phyloP scores from a whole-genome alignment of 306 rosid species.

The Crotalaria pallida region DNA sequence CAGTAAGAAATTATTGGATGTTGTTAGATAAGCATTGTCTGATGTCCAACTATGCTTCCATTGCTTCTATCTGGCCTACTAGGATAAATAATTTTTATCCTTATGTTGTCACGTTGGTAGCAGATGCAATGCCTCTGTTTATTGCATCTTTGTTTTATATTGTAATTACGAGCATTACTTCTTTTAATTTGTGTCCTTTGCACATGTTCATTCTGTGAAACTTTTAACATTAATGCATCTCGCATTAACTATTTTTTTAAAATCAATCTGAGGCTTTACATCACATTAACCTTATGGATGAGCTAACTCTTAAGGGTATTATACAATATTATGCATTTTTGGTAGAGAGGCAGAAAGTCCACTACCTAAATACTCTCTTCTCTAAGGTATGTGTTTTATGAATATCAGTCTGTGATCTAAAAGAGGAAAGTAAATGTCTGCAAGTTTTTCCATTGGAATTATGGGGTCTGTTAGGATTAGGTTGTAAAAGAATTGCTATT shows the following conservation, averaged over 20 bases:
- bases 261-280: not conserved
- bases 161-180: not conserved
- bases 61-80: not conserved
- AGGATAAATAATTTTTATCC: not conserved
- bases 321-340: constrained; percentile 95
- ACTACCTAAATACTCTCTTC: constrained; percentile 97
- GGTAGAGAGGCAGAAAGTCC: constrained; percentile 97
- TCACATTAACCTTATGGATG: constrained; percentile 91
- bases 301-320: constrained; percentile 95
- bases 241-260: not conserved
- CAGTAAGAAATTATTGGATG: not conserved
- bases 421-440: not conserved
- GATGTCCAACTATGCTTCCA: not conserved
- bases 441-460: not conserved
- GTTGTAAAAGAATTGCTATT: not conserved
- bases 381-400: constrained; percentile 64
- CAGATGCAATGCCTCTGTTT: constrained; percentile 2
- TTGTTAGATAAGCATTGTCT: not conserved
- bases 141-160: constrained; percentile 2
- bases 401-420: not conserved
- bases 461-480: not conserved
- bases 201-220: not conserved
- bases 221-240: not conserved
- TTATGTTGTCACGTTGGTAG: not conserved
- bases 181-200: not conserved